A percentile compares a stretch with the other conserved stretches of the same genome.
These are phyloP conservation scores for Hypericum androsaemum DNA, from an alignment of 345 rosid species.

Conservation along the genomic window DNA sequence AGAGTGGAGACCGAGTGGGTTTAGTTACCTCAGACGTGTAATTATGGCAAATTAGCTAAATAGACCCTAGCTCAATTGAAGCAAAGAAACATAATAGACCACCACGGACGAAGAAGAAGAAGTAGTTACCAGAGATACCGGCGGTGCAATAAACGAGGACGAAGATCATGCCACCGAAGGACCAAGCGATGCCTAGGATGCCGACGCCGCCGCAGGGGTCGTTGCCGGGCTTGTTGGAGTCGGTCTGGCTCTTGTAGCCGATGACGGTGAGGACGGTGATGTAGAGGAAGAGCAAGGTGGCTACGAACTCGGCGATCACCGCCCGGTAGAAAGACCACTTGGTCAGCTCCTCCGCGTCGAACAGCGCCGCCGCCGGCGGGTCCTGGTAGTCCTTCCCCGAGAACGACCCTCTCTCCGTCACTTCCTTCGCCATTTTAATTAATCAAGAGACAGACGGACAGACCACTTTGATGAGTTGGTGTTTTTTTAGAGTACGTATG, in stretches of 20 bases:
- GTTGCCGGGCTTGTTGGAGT: constrained; percentile 1
- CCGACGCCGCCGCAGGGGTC: constrained; percentile 63
- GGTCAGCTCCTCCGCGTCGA: constrained; percentile 43
- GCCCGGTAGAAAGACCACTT: constrained; percentile 88
- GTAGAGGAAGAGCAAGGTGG: constrained; percentile 74
- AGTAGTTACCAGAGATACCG: constrained; percentile 56
- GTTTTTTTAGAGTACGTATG: too few relatives aligned
- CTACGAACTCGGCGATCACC: constrained; percentile 70
- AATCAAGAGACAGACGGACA: too few relatives aligned
- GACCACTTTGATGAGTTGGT: too few relatives aligned
- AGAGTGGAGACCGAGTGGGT: too few relatives aligned
- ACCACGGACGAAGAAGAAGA: background rate
- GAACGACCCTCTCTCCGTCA: constrained; percentile 36
- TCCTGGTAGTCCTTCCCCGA: constrained; percentile 64
- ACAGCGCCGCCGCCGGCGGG: constrained; percentile 63
- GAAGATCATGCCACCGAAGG: constrained; percentile 84
- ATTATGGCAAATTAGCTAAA: too few relatives aligned
- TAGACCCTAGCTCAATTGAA: too few relatives aligned
- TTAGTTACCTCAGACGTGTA: too few relatives aligned
- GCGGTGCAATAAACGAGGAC: constrained; percentile 81
- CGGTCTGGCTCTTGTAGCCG: constrained; percentile 54
- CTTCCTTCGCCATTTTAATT: constrained; percentile 37
- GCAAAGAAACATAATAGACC: too few relatives aligned
- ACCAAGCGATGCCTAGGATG: constrained; percentile 79
- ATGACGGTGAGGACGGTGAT: constrained; percentile 63